phyloP scores from a whole-genome alignment of 345 rosid genomes.

The Camelina neglecta region DNA sequence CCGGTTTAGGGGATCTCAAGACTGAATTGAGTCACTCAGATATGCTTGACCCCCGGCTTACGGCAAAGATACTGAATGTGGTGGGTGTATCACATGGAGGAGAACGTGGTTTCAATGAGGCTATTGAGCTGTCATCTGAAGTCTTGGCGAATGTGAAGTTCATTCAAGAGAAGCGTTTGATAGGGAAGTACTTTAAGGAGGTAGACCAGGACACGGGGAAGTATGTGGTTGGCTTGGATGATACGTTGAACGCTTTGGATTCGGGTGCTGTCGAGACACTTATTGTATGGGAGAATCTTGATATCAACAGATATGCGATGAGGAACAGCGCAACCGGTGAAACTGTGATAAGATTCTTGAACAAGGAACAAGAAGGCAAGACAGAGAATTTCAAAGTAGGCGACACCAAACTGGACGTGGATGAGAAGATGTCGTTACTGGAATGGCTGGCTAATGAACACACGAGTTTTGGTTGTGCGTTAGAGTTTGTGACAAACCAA shows the following conservation, averaged over 20 bases:
- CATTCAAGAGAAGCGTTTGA: neutral
- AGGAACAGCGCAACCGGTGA: neutral
- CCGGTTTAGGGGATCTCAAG: neutral
- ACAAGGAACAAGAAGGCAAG: neutral
- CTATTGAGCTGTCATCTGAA: neutral
- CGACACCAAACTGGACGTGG: neutral
- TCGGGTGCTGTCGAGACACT: neutral
- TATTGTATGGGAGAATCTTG: neutral
- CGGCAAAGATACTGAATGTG: neutral
- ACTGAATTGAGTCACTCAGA: neutral
- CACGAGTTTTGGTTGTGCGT: neutral
- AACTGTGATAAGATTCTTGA: neutral
- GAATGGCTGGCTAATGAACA: neutral
- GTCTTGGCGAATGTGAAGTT: neutral
- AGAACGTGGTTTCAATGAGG: neutral
- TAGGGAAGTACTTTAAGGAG: neutral
- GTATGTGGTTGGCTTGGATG: neutral
- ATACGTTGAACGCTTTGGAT: neutral
- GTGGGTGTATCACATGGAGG: neutral
- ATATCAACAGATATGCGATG: neutral
- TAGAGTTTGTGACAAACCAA: neutral
- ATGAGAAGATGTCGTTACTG: neutral
- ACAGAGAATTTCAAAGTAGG: neutral
- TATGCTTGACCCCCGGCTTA: neutral
- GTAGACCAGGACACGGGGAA: neutral